Percentiles rank a stretch among this genome's conserved stretches.
Conservation (phyloP, 2,329 filamentous ascomycete genomes). For the Verticillium nubilum region DNA sequence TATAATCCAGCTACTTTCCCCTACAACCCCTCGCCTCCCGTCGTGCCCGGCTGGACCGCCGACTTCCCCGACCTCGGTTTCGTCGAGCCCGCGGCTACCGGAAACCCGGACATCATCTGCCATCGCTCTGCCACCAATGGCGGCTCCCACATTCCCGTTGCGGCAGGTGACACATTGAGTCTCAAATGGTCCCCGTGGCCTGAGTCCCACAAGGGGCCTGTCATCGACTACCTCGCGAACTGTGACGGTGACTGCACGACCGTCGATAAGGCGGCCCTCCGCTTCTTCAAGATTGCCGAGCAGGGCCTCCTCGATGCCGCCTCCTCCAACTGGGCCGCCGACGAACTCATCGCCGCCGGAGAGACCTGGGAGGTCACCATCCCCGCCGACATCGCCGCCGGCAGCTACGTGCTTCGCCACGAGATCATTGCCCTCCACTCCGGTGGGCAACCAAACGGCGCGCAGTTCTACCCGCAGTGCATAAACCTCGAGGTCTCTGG, state of each 20-base stretch:
- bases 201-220: constrained; percentile 55
- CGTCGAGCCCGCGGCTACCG: constrained; percentile 35
- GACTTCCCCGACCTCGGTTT: constrained; percentile 29
- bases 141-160: constrained; percentile 34
- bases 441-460: constrained; percentile 31
- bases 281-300: constrained; percentile 56
- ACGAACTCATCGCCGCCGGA: constrained; percentile 41
- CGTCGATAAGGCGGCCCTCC: constrained; percentile 43
- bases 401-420: constrained; percentile 50
- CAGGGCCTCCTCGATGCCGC: constrained; percentile 38
- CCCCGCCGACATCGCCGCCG: constrained; percentile 38
- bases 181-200: constrained; percentile 64
- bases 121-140: constrained; percentile 36
- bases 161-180: constrained; percentile 53
- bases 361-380: constrained; percentile 41
- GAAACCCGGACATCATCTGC: constrained; percentile 39
- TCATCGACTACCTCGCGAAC: constrained; percentile 55
- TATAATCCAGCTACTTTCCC: constrained; percentile 19
- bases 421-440: constrained; percentile 52
- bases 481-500: constrained; percentile 42
- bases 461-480: constrained; percentile 49
- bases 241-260: constrained; percentile 48
- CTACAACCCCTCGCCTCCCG: constrained; percentile 18
- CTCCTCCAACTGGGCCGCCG: constrained; percentile 49
- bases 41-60: constrained; percentile 15